Evolutionary conservation across 2,329 filamentous ascomycete species (phyloP), one percentile per base, ranked within the genome.

Genomic region (Fusarium sulawesiense): DNA sequence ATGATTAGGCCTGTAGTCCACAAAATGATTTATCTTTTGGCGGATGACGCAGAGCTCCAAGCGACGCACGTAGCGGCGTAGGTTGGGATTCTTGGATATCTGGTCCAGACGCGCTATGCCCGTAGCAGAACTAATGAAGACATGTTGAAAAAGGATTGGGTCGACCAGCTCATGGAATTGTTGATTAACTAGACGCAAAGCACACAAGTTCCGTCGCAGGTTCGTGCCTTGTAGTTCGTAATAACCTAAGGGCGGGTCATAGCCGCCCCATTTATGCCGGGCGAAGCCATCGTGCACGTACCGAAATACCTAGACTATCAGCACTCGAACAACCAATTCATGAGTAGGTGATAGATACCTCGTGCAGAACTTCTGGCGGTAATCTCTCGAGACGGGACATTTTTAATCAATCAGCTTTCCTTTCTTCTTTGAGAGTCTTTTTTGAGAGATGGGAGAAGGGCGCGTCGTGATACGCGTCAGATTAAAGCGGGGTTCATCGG

Each of bases 291-390:
- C 40, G n/a, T 57, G 50, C n/a, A 37, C 12, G 2, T 57, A 42
- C 23, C 14, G 37, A 5, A 46, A 10, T 14, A 59, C 20, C 56
- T 59, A 37, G 3, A 2, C 1, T 7, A 0, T 41, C 56, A 59
- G 51, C 1, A n/a, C n/a, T 6, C 16, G 30, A 32, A 1, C 30
- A 32, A 3, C 1, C 2, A n/a, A 1, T 21, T 9, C 0, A 0
- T 1, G 1, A 3, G 7, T 0, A 2, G 1, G 21, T 2, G 3
- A 2, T 14, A 27, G n/a, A 4, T 37, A 59, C 56, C 27, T 56
- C 40, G 12, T 30, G 51, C 1, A 59, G 40, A 12, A 57, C 42
- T 45, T 59, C 56, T n/a, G 7, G 29, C 0, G 56, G 56, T 6
- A 59, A 2, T 14, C 11, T 46, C 6, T 44, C 51, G 4, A 59